Evolutionary conservation across 2,329 filamentous ascomycete species (phyloP), one percentile per base, ranked within the genome.

Genomic region (Leptodontidium sp.): DNA sequence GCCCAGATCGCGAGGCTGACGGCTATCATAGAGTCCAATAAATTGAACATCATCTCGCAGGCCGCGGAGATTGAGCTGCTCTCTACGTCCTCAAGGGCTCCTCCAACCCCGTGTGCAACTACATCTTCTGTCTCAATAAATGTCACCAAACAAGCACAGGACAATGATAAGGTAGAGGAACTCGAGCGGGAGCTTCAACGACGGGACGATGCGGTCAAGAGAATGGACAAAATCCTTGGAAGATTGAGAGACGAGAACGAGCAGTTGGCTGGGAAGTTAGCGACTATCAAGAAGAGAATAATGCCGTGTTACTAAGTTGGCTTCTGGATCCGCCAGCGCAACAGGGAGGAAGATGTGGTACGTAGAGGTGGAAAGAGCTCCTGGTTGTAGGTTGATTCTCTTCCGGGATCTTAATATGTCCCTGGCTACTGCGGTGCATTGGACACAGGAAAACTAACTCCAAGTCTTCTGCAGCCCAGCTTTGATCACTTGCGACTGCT

Each of bases 221-320:
- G 26, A 9, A 61, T 32, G 58, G 47, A 52, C 35, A 38, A 63
- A 9, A 32, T 35, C 4, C 14, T 63, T 3, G 43, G 9, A 35
- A 1, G 11, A 7, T 38, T 63, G 45, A 52, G 17, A 38, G 17
- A 38, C 8, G 14, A 47, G 17, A 47, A 50, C n/a, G 21, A 47
- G 21, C 12, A 52, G n/a, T 29, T 26, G 12, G 21, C 7, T 29
- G 17, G 32, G 29, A 24, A 61, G 9, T 26, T 63, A 2, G 61
- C 21, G 11, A 24, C 17, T 5, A 24, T 63, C 5, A 63, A 49
- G 61, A 38, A n/a, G 12, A 50, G 17, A 15, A 63, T 50, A 26
- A 63, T 63, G 26, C 61, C 29, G 2, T 52, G 61, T 29, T 63
- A 63, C n/a, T 15, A 63, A 15, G 45, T 63, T 29, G 61, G 61